These are phyloP conservation scores for Fusarium sp. DNA, from an alignment of 2,329 filamentous ascomycete genomes.

Conservation along the genomic window DNA sequence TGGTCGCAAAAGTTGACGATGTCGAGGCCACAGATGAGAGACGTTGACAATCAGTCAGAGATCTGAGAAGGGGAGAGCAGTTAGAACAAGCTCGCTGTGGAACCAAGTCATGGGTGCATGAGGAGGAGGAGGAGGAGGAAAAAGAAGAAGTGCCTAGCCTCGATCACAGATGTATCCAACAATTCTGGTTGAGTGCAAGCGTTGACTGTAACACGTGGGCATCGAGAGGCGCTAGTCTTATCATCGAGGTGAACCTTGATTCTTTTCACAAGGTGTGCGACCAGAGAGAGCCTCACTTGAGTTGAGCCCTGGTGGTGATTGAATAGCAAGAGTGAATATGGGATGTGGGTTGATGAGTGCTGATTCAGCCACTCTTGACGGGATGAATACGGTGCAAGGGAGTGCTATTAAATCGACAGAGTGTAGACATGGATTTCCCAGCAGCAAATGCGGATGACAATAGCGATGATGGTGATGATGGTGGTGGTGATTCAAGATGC, in stretches of 20 bases:
- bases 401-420: neutral
- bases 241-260: slow-evolving; percentile 1
- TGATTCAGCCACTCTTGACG: slow-evolving; percentile 43
- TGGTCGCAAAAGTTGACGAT: slow-evolving; percentile 29
- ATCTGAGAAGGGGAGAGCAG: slow-evolving; percentile 37
- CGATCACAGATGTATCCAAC: slow-evolving; percentile 11
- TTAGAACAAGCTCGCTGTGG: slow-evolving; percentile 36
- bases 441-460: neutral
- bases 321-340: slow-evolving; percentile 18
- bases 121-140: slow-evolving; percentile 21
- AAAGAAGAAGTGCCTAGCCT: slow-evolving; percentile 1
- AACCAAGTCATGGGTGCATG: slow-evolving; percentile 15
- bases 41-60: slow-evolving; percentile 35
- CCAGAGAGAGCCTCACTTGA: slow-evolving; percentile 26
- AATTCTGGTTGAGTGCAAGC: slow-evolving; percentile 10
- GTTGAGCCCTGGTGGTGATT: slow-evolving; percentile 17
- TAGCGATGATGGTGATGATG: slow-evolving; percentile 4
- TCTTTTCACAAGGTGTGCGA: slow-evolving; percentile 13
- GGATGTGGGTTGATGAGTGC: slow-evolving; percentile 15
- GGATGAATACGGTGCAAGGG: slow-evolving; percentile 13
- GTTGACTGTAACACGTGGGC: slow-evolving; percentile 14
- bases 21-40: slow-evolving; percentile 40
- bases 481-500: slow-evolving; percentile 11
- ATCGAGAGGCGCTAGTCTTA: slow-evolving; percentile 18
- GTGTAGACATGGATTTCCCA: too few species aligned